These are phyloP conservation scores for Solanum chmielewskii DNA, from an alignment of 257 asterid species.

Conservation along the genomic window DNA sequence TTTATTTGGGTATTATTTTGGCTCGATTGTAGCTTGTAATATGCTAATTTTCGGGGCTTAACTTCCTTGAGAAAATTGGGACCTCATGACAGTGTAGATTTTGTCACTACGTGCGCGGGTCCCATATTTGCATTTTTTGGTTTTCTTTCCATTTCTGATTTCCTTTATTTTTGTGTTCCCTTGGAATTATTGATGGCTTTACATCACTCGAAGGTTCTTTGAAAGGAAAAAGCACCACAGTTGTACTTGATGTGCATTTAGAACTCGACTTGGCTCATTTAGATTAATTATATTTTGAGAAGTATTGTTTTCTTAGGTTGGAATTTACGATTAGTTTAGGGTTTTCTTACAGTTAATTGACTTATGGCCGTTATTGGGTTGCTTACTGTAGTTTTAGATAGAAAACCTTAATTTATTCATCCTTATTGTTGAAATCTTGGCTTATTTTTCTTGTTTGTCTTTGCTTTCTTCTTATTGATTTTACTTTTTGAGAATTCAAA, in stretches of 20 bases:
- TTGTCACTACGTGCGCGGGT: neutral
- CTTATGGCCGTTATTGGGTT: neutral
- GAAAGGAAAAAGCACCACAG: neutral
- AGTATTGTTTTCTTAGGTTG: neutral
- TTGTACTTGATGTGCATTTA: neutral
- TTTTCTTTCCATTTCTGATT: neutral
- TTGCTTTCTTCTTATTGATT: too few relatives aligned
- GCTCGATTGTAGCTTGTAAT: too few relatives aligned
- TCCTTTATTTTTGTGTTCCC: neutral
- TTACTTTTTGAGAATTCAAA: neutral
- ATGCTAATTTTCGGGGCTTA: too few relatives aligned
- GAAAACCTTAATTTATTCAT: neutral
- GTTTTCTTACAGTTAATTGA: too few relatives aligned
- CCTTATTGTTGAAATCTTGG: neutral
- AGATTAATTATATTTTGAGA: too few relatives aligned
- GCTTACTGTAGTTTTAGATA: neutral
- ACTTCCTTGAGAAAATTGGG: neutral
- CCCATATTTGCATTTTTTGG: neutral
- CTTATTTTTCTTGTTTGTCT: neutral
- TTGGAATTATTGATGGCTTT: neutral
- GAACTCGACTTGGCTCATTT: neutral
- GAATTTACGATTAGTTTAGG: too few relatives aligned
- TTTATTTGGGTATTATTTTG: too few relatives aligned
- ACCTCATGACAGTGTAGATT: neutral
- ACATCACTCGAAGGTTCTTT: neutral